A percentile compares a stretch with the other conserved stretches of the same genome.
Evolutionary conservation across 352 stramenopile species (phyloP).

Genomic region (Globisporangium okanoganense): DNA sequence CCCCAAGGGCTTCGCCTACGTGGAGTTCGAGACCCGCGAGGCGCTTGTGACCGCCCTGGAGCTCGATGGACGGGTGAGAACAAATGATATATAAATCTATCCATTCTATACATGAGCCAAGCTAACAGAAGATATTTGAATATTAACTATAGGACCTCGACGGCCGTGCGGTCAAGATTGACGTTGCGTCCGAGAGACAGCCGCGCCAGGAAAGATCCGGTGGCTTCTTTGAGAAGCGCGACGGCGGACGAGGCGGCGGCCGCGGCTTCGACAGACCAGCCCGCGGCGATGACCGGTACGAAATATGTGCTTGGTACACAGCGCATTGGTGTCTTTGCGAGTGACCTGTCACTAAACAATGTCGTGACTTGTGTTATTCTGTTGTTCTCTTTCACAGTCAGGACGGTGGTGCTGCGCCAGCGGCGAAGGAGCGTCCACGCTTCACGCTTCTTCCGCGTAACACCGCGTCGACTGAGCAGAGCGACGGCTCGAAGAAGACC

Average conservation of each 20-base stretch:
- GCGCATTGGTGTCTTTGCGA: too few relatives aligned
- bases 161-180: conserved; percentile 58
- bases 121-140: not conserved
- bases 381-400: not conserved
- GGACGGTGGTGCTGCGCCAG: conserved; percentile 17
- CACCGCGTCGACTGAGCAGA: conserved; percentile 33
- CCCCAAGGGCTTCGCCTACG: conserved; percentile 82
- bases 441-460: conserved; percentile 55
- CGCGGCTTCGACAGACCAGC: conserved; percentile 24
- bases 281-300: conserved; percentile 29
- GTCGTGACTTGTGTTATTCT: not conserved
- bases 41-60: conserved; percentile 59
- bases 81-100: not conserved
- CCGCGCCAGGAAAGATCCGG: conserved; percentile 34
- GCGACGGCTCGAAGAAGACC: conserved; percentile 30
- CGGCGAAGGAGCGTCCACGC: conserved; percentile 44
- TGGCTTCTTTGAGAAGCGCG: conserved; percentile 57
- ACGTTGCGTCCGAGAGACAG: conserved; percentile 64
- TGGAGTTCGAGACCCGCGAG: conserved; percentile 74
- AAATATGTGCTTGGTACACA: not conserved
- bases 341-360: conserved; percentile 2
- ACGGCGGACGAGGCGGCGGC: conserved; percentile 19
- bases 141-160: conserved; percentile 20
- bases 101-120: not conserved
- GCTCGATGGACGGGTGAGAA: conserved; percentile 35